phyloP scores from a whole-genome alignment of 1,284 basidiomycete genomes.

The Gymnopus androsaceus region DNA sequence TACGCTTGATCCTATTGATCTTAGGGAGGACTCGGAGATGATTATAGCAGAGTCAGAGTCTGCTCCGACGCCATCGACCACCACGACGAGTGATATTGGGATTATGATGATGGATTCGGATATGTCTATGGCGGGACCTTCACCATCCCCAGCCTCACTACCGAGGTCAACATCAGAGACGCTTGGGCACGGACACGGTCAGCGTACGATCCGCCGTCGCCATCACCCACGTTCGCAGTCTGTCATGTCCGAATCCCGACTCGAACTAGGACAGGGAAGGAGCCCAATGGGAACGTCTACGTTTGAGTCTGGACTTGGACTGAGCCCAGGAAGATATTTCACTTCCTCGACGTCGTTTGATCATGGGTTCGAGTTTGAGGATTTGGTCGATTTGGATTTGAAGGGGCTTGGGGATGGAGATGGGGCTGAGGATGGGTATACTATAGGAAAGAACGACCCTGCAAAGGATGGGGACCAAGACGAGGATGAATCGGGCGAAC shows the following conservation, averaged over 20 bases:
- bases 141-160: slow-evolving; percentile 25
- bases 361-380: slow-evolving; percentile 18
- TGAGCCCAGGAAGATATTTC: too few relatives aligned
- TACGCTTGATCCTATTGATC: too few relatives aligned
- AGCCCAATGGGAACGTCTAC: too few relatives aligned
- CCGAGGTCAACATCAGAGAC: slow-evolving; percentile 20
- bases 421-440: neutral
- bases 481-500: slow-evolving; percentile 8
- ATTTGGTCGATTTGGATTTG: slow-evolving; percentile 14
- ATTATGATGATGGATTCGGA: too few relatives aligned
- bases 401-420: too few relatives aligned
- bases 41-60: too few relatives aligned
- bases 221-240: slow-evolving; percentile 20
- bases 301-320: too few relatives aligned
- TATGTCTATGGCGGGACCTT: too few relatives aligned
- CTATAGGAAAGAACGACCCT: neutral
- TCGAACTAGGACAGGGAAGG: too few relatives aligned
- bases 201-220: slow-evolving; percentile 1
- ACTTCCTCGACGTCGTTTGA: too few relatives aligned
- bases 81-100: too few relatives aligned
- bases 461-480: neutral
- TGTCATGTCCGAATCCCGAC: slow-evolving; percentile 22
- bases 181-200: neutral
- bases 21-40: slow-evolving; percentile 48
- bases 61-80: slow-evolving; percentile 13